Base-by-base conservation (phyloP, 2,329 filamentous ascomycete species). In the Chaetomium globosum region DNA sequence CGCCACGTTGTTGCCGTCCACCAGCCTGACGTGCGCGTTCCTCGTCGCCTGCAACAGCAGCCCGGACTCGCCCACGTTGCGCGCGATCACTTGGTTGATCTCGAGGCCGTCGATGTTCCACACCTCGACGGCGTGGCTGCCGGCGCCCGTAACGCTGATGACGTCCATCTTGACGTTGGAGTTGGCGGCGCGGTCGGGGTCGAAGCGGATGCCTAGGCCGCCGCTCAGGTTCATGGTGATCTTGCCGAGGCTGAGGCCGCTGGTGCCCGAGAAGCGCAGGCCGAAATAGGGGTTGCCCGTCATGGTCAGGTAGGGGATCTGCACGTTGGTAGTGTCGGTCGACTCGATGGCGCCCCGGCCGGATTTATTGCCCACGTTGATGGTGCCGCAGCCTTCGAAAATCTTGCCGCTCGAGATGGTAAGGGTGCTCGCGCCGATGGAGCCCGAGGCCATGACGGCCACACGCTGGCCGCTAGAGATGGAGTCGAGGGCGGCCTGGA, bases 281-380 rank as follows among this genome's bases (percentile, higher is more conserved):
- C 83, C 84, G 63, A 86, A 86, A 73, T 86, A 86, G 0, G 84
- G 83, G 69, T 78, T 82, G 1, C 84, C 84, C 3, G 83, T 85
- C 82, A 87, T 82, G 60, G 74, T 83, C 4, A 87, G 78, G 70
- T 83, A 86, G 0, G 84, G 83, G 57, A 87, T 86, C 51, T 79
- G 74, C 19, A 85, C 83, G 65, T 79, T 80, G 1, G 73, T 70
- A 8, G 82, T 81, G 68, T 81, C 75, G 2, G 80, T 76, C 0
- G 80, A 79, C 73, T 86, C 83, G 57, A 87, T 86, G 54, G 83
- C 82, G 21, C 84, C 84, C 23, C 78, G 79, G 1, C 81, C 83
- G 43, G 71, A 69, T 4, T 74, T 77, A 62, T 72, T 73, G 28
- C 71, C 79, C 0, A 77, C 77, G 64, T 85, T 77, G 73, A 87